phyloP scores from a whole-genome alignment of 2,329 filamentous ascomycete species.

The Botrytis hyacinthi region DNA sequence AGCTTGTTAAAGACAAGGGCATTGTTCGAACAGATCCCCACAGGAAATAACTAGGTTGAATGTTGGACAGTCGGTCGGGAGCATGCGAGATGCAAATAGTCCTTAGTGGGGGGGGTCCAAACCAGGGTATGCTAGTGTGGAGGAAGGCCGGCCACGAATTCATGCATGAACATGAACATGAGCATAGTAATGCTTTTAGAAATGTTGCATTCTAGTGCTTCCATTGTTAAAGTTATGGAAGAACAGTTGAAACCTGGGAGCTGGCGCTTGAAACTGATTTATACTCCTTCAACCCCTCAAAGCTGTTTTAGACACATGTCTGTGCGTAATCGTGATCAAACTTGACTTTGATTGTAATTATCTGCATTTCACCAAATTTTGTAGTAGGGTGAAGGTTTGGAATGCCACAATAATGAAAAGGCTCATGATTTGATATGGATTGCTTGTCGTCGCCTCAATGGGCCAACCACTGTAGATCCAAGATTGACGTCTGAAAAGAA shows the following conservation, averaged over 20 bases:
- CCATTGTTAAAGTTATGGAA: constrained; percentile 26
- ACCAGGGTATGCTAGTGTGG: constrained; percentile 35
- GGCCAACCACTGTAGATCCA: background rate
- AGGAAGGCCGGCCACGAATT: constrained; percentile 38
- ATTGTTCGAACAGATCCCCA: constrained; percentile 38
- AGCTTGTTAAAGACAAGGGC: constrained; percentile 32
- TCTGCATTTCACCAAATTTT: background rate
- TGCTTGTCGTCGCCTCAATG: constrained; percentile 16
- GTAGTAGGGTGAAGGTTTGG: background rate
- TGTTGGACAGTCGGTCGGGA: constrained; percentile 37
- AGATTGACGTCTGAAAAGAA: constrained; percentile 27
- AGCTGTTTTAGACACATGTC: constrained; percentile 37
- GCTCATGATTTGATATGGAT: background rate
- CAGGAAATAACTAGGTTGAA: constrained; percentile 34
- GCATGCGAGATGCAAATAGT: constrained; percentile 39
- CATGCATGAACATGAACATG: constrained; percentile 40
- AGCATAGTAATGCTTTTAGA: constrained; percentile 30
- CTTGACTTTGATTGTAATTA: constrained; percentile 27
- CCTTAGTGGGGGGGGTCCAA: constrained; percentile 34
- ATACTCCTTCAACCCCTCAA: constrained; percentile 36
- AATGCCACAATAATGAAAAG: background rate
- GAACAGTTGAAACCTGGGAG: constrained; percentile 37
- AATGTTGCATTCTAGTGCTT: constrained; percentile 25
- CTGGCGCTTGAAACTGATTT: constrained; percentile 38
- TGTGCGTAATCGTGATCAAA: constrained; percentile 36